phyloP scores from a whole-genome alignment of 2,329 filamentous ascomycete species.

The Colletotrichum lentis region DNA sequence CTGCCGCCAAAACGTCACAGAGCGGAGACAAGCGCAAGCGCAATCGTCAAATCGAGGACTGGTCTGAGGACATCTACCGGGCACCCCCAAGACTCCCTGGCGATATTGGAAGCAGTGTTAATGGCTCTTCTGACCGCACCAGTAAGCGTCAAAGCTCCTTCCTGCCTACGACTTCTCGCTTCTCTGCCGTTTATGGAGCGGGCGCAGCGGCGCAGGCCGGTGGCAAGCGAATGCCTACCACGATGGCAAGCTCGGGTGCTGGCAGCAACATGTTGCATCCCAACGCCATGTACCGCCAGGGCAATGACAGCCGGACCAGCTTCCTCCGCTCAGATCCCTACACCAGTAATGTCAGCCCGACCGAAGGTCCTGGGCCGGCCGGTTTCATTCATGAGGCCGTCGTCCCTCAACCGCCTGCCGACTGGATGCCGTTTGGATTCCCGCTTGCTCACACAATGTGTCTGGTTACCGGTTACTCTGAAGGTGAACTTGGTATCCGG shows the following conservation, averaged over 20 bases:
- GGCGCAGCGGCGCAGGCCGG: conserved; percentile 61
- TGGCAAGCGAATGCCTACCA: conserved; percentile 73
- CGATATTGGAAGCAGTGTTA: conserved; percentile 72
- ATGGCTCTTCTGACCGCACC: conserved; percentile 69
- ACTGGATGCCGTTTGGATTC: conserved; percentile 97
- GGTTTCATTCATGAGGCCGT: conserved; percentile 98
- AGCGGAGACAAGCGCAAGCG: conserved; percentile 82
- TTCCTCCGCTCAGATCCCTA: conserved; percentile 70
- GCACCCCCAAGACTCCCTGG: conserved; percentile 83
- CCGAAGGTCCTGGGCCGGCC: conserved; percentile 80
- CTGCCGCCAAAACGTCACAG: conserved; percentile 84
- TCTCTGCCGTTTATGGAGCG: conserved; percentile 86
- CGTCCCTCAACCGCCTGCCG: conserved; percentile 92
- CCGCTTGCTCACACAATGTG: conserved; percentile 94
- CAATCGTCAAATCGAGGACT: conserved; percentile 94
- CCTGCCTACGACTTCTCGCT: conserved; percentile 91
- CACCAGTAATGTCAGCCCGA: conserved; percentile 59
- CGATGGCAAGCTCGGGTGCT: conserved; percentile 91
- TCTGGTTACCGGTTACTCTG: conserved; percentile 95
- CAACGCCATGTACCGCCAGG: conserved; percentile 74
- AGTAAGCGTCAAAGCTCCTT: conserved; percentile 86
- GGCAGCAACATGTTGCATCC: conserved; percentile 76
- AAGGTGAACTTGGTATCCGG: conserved; percentile 89
- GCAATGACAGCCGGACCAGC: conserved; percentile 70
- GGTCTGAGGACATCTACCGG: conserved; percentile 96